These are phyloP conservation scores for Pontederia paniculata DNA, from an alignment of 176 grass and related monocot species.

Conservation along the genomic window DNA sequence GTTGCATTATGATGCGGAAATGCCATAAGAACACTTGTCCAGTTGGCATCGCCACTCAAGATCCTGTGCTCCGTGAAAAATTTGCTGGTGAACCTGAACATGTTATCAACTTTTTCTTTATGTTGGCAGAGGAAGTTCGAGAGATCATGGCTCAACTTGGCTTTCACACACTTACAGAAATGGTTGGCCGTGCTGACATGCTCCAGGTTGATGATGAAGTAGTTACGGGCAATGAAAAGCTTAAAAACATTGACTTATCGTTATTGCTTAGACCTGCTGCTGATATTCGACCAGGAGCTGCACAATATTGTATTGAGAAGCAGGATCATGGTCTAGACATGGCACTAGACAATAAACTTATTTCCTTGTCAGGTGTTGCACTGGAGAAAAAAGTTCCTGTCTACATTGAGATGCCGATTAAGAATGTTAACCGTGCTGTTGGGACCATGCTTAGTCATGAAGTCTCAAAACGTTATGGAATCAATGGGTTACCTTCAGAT, in stretches of 20 bases:
- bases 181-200: conserved; percentile 97
- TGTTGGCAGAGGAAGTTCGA: conserved; percentile 97
- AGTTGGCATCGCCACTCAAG: conserved; percentile 97
- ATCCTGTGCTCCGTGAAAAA: conserved; percentile 87
- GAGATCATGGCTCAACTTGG: conserved; percentile 92
- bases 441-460: conserved; percentile 95
- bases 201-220: conserved; percentile 87
- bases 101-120: conserved; percentile 99
- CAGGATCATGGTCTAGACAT: conserved; percentile 84
- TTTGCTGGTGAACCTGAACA: conserved; percentile 97
- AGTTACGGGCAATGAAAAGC: conserved; percentile 75
- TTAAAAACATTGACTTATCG: conserved; percentile 93
- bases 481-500: conserved; percentile 57
- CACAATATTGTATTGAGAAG: conserved; percentile 87
- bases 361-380: conserved; percentile 47
- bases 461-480: conserved; percentile 80
- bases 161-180: conserved; percentile 61
- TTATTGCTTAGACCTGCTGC: conserved; percentile 72
- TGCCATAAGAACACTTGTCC: conserved; percentile 95
- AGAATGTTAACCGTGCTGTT: conserved; percentile 72
- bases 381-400: conserved; percentile 53
- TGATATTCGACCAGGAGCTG: conserved; percentile 58
- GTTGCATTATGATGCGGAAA: conserved; percentile 99
- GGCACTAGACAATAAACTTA: conserved; percentile 83
- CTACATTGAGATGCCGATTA: conserved; percentile 64